Evolutionary conservation across 495 filamentous ascomycete genomes (phyloP).

Genomic region (Glutinoglossum americanum): DNA sequence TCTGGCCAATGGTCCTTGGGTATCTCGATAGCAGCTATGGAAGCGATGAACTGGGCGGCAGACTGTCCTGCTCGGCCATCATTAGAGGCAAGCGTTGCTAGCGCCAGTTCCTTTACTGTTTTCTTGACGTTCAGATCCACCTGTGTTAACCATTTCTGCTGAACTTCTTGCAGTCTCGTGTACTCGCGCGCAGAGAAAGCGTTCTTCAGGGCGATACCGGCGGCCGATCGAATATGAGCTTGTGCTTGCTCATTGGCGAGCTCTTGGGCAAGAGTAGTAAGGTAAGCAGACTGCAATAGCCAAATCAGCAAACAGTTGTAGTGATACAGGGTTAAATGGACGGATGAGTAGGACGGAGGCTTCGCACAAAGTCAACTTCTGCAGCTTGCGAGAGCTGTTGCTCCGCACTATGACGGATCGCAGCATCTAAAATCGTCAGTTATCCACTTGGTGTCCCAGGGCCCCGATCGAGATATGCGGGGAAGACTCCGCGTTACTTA

Average conservation of each 20-base stretch:
- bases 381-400: conserved; percentile 83
- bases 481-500: conserved; percentile 20
- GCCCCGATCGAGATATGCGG: conserved; percentile 3
- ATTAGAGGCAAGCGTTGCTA: conserved; percentile 59
- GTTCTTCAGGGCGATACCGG: conserved; percentile 93
- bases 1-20: conserved; percentile 91
- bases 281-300: conserved; percentile 52
- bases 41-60: conserved; percentile 82
- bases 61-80: conserved; percentile 68
- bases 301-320: conserved; percentile 6
- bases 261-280: conserved; percentile 73
- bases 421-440: conserved; percentile 44
- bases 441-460: conserved; percentile 5
- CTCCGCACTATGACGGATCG: conserved; percentile 73
- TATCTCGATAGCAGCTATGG: conserved; percentile 85
- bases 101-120: conserved; percentile 66
- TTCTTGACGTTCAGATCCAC: conserved; percentile 58
- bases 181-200: conserved; percentile 83
- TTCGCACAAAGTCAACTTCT: conserved; percentile 70
- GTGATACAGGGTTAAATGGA: conserved; percentile 11
- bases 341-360: conserved; percentile 2
- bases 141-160: conserved; percentile 73
- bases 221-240: conserved; percentile 68
- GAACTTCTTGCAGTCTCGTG: conserved; percentile 63
- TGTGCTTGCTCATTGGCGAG: conserved; percentile 77